A percentile compares a stretch with the other conserved stretches of the same genome.
Conservation (phyloP, 2,329 filamentous ascomycete species). For the Exophiala calicioides region DNA sequence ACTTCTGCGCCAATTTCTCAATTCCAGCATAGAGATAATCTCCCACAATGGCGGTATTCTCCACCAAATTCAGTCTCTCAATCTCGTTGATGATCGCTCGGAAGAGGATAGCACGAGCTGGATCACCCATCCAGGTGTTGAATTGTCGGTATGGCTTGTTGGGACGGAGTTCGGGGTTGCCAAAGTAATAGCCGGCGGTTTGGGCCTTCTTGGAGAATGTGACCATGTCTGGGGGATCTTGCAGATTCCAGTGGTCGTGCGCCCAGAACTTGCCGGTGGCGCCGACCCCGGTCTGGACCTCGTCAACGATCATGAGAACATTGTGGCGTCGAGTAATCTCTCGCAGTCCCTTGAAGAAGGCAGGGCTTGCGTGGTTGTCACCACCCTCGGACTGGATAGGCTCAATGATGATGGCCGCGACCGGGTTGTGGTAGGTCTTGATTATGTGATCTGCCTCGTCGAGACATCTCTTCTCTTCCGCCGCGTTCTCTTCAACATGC, state of each 20-base stretch:
- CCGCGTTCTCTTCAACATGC: conserved; percentile 76
- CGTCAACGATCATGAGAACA: conserved; percentile 76
- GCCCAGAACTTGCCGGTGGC: conserved; percentile 96
- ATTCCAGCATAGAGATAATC: conserved; percentile 75
- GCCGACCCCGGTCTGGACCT: conserved; percentile 90
- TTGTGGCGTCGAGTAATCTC: conserved; percentile 72
- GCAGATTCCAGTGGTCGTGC: conserved; percentile 88
- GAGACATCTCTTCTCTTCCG: conserved; percentile 76
- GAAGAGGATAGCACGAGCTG: conserved; percentile 80
- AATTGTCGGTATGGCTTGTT: conserved; percentile 96
- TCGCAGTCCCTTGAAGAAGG: conserved; percentile 83
- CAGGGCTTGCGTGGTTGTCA: conserved; percentile 87
- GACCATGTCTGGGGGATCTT: conserved; percentile 82
- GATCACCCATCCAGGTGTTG: conserved; percentile 98
- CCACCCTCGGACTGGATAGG: conserved; percentile 92
- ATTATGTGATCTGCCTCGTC: conserved; percentile 82
- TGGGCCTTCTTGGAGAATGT: conserved; percentile 96
- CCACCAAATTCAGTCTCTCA: conserved; percentile 72
- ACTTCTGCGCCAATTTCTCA: conserved; percentile 65
- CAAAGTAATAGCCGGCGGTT: conserved; percentile 89
- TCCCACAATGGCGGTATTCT: conserved; percentile 74
- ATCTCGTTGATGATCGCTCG: conserved; percentile 82
- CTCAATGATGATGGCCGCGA: conserved; percentile 81
- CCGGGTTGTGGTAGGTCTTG: conserved; percentile 73
- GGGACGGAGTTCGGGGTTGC: conserved; percentile 74